Base-by-base conservation (phyloP, 2,329 filamentous ascomycete species). In the Ophiocordyceps australis region DNA sequence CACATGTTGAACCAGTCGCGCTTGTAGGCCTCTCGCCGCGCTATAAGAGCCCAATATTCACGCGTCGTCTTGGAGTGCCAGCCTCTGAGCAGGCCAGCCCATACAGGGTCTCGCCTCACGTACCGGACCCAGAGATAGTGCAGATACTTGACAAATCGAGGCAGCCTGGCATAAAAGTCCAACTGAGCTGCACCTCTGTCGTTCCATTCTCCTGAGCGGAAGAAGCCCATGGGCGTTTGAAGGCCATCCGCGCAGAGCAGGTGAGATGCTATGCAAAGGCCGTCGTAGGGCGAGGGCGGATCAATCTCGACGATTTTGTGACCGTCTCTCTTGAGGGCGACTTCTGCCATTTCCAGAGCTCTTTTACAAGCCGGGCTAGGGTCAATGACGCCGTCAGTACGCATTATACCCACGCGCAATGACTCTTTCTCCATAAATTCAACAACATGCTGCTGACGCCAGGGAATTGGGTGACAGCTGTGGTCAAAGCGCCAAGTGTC, bases 111-210 rank as follows among this genome's bases (percentile, higher is more conserved):
- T 9, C 71, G 55, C 28, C 72, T 68, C 33, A 94, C 57, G 46
- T 93, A 91, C 40, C 75, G 76, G n/a, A 89, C 74, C 65, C 78
- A 94, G 5, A 83, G 65, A 45, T 83, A 89, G 55, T 92, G 81
- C n/a, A 89, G 41, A 46, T 77, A 91, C 45, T 82, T 81, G 37
- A 92, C 42, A 5, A 76, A 69, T 6, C 71, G 57, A 10, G 81
- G 76, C 10, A 92, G 62, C 22, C 57, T 59, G 56, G 83, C 81
- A 43, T 85, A 72, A 38, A 63, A 69, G 27, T 66, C 61, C 57
- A 94, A 72, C 45, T 85, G 75, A 14, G 60, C 61, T 3, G 79
- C 81, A 11, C 85, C 85, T 0, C 64, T 52, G 43, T 94, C 85
- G 33, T 79, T 76, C 54, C 70, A 73, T 47, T 94, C 86, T 20